Conservation (phyloP, 768 basidiomycete genomes). For the Lentinula sp. region DNA sequence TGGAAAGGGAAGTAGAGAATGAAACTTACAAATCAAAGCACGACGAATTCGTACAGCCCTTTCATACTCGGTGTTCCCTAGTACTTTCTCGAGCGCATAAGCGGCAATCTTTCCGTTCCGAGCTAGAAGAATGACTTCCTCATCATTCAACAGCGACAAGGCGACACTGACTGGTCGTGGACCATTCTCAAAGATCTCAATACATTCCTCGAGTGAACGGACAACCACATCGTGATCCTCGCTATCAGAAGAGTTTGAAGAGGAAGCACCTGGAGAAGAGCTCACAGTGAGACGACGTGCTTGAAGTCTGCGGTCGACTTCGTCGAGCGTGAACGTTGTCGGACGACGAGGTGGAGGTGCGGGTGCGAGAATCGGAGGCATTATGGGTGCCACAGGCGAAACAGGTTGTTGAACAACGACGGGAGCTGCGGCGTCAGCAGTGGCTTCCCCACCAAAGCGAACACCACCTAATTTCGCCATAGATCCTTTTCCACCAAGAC, state of each 20-base stretch:
- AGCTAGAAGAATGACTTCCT: slow-evolving; percentile 83
- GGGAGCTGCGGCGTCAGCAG: background rate
- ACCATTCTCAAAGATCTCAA: slow-evolving; percentile 73
- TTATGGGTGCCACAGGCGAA: slow-evolving; percentile 8
- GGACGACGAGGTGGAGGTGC: slow-evolving; percentile 11
- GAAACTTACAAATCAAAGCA: slow-evolving; percentile 79
- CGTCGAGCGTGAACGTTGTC: slow-evolving; percentile 46
- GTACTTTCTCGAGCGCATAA: slow-evolving; percentile 93
- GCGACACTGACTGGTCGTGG: slow-evolving; percentile 54
- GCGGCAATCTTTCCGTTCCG: slow-evolving; percentile 91
- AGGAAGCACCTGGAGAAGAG: slow-evolving; percentile 5
- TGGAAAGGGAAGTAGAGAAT: background rate
- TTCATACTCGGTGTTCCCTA: slow-evolving; percentile 59
- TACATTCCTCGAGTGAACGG: slow-evolving; percentile 69
- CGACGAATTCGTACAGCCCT: slow-evolving; percentile 84
- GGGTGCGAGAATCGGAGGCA: slow-evolving; percentile 7
- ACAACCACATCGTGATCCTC: slow-evolving; percentile 8
- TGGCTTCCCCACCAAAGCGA: slow-evolving; percentile 16
- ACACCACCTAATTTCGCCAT: slow-evolving; percentile 16
- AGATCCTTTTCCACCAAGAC: slow-evolving; percentile 23
- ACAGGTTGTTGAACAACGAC: background rate
- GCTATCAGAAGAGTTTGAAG: background rate
- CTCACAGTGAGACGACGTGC: slow-evolving; percentile 18
- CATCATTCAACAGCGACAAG: slow-evolving; percentile 70
- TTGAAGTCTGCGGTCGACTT: slow-evolving; percentile 46